Percentiles rank a stretch among this genome's conserved stretches.
phyloP scores from a whole-genome alignment of 805 yeast species.

The Lipomyces spencermartinsiae region DNA sequence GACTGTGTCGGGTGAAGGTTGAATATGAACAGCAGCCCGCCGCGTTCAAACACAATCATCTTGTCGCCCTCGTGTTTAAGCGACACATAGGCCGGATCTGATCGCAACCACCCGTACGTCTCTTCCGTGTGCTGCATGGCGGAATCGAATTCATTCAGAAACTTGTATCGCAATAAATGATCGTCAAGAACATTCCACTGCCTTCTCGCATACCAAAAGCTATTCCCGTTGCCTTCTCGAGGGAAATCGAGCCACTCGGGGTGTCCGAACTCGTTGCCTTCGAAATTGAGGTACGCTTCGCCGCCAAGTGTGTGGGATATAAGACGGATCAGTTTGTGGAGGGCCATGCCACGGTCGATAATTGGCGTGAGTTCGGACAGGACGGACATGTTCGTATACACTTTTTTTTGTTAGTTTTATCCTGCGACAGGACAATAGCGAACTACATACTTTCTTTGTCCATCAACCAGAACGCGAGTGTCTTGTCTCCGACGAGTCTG shows the following conservation, averaged over 20 bases:
- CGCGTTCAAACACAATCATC: constrained; percentile 86
- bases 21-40: constrained; percentile 81
- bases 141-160: constrained; percentile 78
- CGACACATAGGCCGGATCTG: constrained; percentile 82
- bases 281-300: constrained; percentile 93
- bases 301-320: constrained; percentile 93
- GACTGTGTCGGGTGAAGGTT: constrained; percentile 89
- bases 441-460: constrained; percentile 68
- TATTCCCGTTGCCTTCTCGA: constrained; percentile 81
- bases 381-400: constrained; percentile 94
- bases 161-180: constrained; percentile 76
- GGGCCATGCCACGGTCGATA: constrained; percentile 85
- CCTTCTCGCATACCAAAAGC: constrained; percentile 92
- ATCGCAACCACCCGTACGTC: constrained; percentile 71
- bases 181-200: constrained; percentile 90
- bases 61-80: constrained; percentile 89
- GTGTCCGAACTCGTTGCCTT: constrained; percentile 98
- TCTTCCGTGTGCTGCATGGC: constrained; percentile 82
- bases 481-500: constrained; percentile 87
- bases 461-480: constrained; percentile 97
- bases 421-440: background rate
- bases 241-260: constrained; percentile 99
- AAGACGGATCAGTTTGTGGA: constrained; percentile 89
- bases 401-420: constrained; percentile 43
- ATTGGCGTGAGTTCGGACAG: constrained; percentile 74